Evolutionary conservation across 2,329 filamentous ascomycete species (phyloP).

Genomic region (Monosporascus sp.): DNA sequence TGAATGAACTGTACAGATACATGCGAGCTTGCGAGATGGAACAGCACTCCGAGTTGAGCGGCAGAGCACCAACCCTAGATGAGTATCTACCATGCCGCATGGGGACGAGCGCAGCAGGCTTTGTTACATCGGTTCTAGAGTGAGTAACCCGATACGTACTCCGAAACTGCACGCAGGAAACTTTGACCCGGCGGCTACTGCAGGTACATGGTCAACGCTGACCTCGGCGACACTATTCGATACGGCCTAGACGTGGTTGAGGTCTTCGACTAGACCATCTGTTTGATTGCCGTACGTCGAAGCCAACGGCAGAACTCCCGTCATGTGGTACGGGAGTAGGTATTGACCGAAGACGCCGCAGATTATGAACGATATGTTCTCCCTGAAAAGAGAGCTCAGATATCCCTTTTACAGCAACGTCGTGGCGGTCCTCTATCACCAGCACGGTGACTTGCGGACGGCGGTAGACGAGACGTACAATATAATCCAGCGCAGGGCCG

Average conservation of each 20-base stretch:
- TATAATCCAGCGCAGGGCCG: conserved; percentile 4
- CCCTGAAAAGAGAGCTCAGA: conserved; percentile 10
- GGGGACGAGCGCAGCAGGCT: conserved; percentile 7
- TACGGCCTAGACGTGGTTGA: conserved; percentile 4
- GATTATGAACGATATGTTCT: conserved; percentile 35
- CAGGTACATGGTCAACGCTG: conserved; percentile 7
- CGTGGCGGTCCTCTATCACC: conserved; percentile 11
- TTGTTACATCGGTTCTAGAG: not conserved
- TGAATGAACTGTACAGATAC: conserved; percentile 4
- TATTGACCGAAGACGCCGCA: conserved; percentile 9
- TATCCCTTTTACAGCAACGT: conserved; percentile 14
- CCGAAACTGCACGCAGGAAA: not conserved
- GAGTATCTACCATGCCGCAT: conserved; percentile 9
- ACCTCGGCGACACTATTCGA: conserved; percentile 9
- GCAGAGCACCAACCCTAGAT: conserved; percentile 8
- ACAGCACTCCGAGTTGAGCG: conserved; percentile 11
- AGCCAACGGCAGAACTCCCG: not conserved
- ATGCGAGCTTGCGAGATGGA: conserved; percentile 5
- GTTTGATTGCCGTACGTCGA: conserved; percentile 2
- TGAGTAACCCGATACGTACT: not conserved
- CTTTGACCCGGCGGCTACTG: not conserved
- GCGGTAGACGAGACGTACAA: conserved; percentile 8
- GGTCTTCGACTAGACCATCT: conserved; percentile 1
- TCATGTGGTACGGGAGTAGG: not conserved
- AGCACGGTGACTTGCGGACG: conserved; percentile 8